Evolutionary conservation across 768 basidiomycete species (phyloP), one percentile per base, ranked within the genome.

Genomic region (Tricholomella constricta): DNA sequence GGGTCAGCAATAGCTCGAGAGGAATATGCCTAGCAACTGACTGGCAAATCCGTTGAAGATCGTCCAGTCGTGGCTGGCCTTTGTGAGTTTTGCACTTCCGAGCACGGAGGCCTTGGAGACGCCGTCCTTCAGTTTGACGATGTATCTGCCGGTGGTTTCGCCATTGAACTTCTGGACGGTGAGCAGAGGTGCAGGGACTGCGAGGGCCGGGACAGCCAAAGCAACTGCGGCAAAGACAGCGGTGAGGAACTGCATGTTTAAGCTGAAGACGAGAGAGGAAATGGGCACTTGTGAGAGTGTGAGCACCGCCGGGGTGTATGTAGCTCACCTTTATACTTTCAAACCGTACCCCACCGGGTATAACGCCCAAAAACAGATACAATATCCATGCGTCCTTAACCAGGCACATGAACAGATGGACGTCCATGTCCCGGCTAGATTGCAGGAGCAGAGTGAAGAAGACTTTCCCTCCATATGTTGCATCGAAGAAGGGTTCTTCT

Each of bases 121-220:
- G 11, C 70, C 71, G 9, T 62, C 55, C 61, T 69, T 73, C 36
- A 73, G 53, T 42, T 65, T 66, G 55, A 71, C 64, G 42, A 73
- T 69, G 61, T 67, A 65, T 35, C 56, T 61, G 32, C 69, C 71
- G 12, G 55, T 65, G 2, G 61, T 71, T 43, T 62, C 48, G 15
- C 69, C 55, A 25, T 36, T 25, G 41, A 47, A 56, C 40, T 48
- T 51, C 19, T 56, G 29, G 14, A 56, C 40, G n/a, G 44, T 27
- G 40, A 22, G 49, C 12, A 48, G n/a, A 4, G 45, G 14, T 4
- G 54, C 15, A 3, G 55, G 50, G 29, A 17, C 31, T 25, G 40
- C 49, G 11, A 56, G 38, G 35, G 32, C 49, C 3, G 54, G 54
- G 19, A 41, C 36, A 22, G 42, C 54, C 26, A 55, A 20, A 22